Base-by-base conservation (phyloP, 805 yeast genomes). In the Grigorovia transvaalensis region DNA sequence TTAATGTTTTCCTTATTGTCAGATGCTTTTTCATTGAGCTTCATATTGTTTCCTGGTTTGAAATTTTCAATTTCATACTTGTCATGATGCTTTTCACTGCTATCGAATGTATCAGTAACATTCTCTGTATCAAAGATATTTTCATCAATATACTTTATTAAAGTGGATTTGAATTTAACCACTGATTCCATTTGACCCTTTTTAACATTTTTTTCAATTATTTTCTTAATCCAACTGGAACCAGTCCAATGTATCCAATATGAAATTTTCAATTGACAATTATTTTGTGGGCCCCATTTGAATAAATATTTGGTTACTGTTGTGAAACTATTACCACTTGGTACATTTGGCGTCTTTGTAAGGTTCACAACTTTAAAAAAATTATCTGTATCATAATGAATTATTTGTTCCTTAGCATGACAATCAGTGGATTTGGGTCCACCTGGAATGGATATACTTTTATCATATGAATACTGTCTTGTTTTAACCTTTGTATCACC, bases 371-470 rank as follows among this genome's bases (percentile, higher is more conserved):
- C 80, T 53, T 80, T 76, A 38, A 88, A 77, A 56, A 75, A 75
- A 17, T 74, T 72, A 4, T 73, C 67, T 15, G 74, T 67, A 56
- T 82, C 80, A 49, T 62, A 66, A 44, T 74, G 67, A 38, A 75
- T 75, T 45, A 81, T 79, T 19, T 84, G 72, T 57, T 88, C 96
- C 57, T 88, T 96, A 1, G 66, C 80, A 20, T 69, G 52, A 64
- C 95, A 87, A 53, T 76, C 80, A 4, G 99, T 90, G 20, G 91
- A 88, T 60, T 87, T 90, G 12, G 99, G 98, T 0, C 99, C 99
- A 42, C 91, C 81, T 1, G 96, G 79, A 48, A 79, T 88, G 49
- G 81, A 81, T 52, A 93, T 73, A 0, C 85, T 87, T 66, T 87
- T 87, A 50, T 78, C 76, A 66, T 90, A 93, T 6, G 76, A 73